Evolutionary conservation across 192 early-diverging fungal genomes (phyloP).

Genomic region (Coemansia sp.): DNA sequence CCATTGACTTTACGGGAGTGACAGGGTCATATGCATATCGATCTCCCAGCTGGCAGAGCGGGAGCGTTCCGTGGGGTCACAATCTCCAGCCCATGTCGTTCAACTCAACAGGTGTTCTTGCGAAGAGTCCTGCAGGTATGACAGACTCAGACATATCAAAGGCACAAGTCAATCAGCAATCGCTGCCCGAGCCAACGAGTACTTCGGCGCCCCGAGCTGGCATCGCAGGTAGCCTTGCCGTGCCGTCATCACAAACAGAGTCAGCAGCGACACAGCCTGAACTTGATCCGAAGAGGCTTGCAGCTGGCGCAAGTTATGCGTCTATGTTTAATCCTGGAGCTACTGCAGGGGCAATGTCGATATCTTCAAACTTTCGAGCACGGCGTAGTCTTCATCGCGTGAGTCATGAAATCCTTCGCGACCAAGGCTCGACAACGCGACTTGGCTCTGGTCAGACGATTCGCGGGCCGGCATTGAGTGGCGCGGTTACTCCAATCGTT

Average conservation of each 20-base stretch:
- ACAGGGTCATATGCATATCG: constrained; percentile 30
- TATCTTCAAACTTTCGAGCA: constrained; percentile 37
- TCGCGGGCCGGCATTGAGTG: constrained; percentile 29
- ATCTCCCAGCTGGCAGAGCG: constrained; percentile 54
- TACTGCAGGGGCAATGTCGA: constrained; percentile 18
- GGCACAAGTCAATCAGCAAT: constrained; percentile 4
- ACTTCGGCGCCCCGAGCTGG: not conserved
- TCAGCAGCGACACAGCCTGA: constrained; percentile 4
- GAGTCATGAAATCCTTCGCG: constrained; percentile 30
- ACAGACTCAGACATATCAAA: constrained; percentile 4
- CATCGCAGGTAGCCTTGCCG: not conserved
- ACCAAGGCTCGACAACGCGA: constrained; percentile 20
- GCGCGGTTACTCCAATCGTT: constrained; percentile 33
- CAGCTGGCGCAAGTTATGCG: constrained; percentile 10
- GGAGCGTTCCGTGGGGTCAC: constrained; percentile 32
- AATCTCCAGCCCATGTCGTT: constrained; percentile 15
- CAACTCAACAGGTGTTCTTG: constrained; percentile 15
- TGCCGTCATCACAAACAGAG: not conserved
- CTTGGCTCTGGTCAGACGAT: constrained; percentile 28
- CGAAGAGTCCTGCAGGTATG: constrained; percentile 19
- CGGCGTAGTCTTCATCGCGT: constrained; percentile 35
- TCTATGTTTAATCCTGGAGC: constrained; percentile 29
- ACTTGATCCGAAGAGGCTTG: not conserved
- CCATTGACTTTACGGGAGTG: constrained; percentile 17
- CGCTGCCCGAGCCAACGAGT: not conserved